Percentiles rank a stretch among this genome's conserved stretches.
These are phyloP conservation scores for Hymenoscyphus linearis DNA, from an alignment of 2,329 filamentous ascomycete genomes.

Conservation along the genomic window DNA sequence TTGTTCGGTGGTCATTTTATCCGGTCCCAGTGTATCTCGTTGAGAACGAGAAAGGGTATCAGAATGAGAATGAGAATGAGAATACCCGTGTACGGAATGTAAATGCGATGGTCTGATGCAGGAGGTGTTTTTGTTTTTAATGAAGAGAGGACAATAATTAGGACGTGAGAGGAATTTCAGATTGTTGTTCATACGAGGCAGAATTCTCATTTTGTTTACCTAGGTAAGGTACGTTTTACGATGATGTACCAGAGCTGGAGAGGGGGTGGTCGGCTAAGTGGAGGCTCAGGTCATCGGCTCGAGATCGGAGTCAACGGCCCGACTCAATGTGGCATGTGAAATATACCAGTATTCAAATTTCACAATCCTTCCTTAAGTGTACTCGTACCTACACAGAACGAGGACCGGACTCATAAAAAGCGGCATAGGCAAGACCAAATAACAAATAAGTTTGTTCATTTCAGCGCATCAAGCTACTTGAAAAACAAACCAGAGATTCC, in stretches of 20 bases:
- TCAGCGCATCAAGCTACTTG: neutral
- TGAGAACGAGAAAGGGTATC: neutral
- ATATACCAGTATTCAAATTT: neutral
- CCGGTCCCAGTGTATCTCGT: neutral
- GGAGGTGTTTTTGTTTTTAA: neutral
- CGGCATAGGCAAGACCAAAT: neutral
- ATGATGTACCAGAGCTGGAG: neutral
- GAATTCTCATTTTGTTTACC: neutral
- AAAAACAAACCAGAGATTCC: neutral
- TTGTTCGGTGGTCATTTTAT: constrained; percentile 7
- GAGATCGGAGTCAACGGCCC: neutral
- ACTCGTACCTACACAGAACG: too few species aligned
- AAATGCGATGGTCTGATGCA: neutral
- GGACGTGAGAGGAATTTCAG: neutral
- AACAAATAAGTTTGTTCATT: neutral
- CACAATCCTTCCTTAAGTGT: too few species aligned
- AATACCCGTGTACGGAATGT: too few species aligned
- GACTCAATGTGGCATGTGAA: neutral
- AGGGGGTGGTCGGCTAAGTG: neutral
- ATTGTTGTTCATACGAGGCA: neutral
- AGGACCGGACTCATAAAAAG: too few species aligned
- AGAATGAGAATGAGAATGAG: neutral
- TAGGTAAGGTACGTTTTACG: neutral
- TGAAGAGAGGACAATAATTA: neutral
- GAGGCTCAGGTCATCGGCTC: neutral